Conservation (phyloP, 306 rosid genomes). For the Psophocarpus tetragonolobus region DNA sequence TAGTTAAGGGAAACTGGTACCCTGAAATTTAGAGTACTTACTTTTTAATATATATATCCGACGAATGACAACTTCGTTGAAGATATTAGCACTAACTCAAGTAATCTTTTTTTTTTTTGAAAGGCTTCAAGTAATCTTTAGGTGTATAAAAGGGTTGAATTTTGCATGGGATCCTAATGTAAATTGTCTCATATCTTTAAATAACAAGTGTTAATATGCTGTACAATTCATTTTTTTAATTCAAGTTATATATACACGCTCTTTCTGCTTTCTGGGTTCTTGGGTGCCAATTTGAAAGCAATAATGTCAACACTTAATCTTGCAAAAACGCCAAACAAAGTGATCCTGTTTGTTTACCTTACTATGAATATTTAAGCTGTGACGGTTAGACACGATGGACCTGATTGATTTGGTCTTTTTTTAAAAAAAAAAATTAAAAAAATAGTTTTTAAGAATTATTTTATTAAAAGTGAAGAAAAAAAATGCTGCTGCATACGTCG, state of each 20-base stretch:
- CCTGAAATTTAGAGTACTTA: constrained; percentile 20
- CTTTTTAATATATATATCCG: constrained; percentile 27
- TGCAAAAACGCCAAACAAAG: background rate
- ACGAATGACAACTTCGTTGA: background rate
- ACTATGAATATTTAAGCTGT: background rate
- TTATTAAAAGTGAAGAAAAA: too few relatives aligned
- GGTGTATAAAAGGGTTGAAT: background rate
- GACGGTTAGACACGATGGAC: background rate
- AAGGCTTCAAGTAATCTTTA: constrained; percentile 18
- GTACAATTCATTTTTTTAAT: background rate
- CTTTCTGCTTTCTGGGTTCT: background rate
- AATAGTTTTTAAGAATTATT: too few relatives aligned
- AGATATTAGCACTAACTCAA: constrained; percentile 14
- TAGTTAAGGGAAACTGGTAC: background rate
- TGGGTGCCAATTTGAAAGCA: background rate
- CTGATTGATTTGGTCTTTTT: too few relatives aligned
- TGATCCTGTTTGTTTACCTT: background rate
- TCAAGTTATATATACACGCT: background rate
- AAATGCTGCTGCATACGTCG: too few relatives aligned
- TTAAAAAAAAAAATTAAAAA: too few relatives aligned
- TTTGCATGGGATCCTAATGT: background rate
- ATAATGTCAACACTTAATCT: background rate
- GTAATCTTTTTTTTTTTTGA: background rate
- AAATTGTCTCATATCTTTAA: background rate
- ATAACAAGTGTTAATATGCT: background rate